Conservation (phyloP, 2,329 filamentous ascomycete genomes). For the Aspergillus neotritici region DNA sequence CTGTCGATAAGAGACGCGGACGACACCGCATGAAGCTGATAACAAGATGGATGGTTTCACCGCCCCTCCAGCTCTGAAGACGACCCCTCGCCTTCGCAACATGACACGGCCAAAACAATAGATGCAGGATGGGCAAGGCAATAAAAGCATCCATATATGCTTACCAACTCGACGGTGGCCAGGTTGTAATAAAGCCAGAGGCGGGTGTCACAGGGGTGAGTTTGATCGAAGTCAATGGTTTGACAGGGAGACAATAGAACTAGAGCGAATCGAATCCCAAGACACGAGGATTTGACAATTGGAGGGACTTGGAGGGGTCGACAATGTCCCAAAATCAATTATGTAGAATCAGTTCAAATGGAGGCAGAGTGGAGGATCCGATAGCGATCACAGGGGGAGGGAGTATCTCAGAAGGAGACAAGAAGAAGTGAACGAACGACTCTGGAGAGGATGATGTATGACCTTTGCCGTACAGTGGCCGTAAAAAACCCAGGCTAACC, state of each 20-base stretch:
- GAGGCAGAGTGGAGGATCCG: constrained; percentile 1
- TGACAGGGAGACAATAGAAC: too few species aligned
- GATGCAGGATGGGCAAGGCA: too few species aligned
- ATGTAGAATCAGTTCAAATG: not conserved
- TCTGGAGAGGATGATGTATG: constrained; percentile 28
- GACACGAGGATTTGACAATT: too few species aligned
- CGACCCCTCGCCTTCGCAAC: not conserved
- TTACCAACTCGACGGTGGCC: too few species aligned
- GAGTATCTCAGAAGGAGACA: not conserved
- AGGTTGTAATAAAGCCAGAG: too few species aligned
- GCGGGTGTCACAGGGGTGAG: too few species aligned
- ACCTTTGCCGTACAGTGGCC: constrained; percentile 15
- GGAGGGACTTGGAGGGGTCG: too few species aligned
- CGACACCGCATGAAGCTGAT: constrained; percentile 3
- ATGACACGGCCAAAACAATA: not conserved
- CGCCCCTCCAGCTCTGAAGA: constrained; percentile 4
- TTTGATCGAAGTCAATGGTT: too few species aligned
- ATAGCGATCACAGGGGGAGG: not conserved
- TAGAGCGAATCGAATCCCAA: too few species aligned
- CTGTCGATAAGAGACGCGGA: constrained; percentile 6
- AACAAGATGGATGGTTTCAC: constrained; percentile 3
- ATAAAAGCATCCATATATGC: too few species aligned
- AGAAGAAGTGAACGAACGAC: constrained; percentile 8
- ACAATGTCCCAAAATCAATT: too few species aligned
- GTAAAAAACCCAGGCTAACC: constrained; percentile 16